A percentile compares a stretch with the other conserved stretches of the same genome.
Conservation (phyloP, 805 yeast species). For the Pichia phayaonensis region DNA sequence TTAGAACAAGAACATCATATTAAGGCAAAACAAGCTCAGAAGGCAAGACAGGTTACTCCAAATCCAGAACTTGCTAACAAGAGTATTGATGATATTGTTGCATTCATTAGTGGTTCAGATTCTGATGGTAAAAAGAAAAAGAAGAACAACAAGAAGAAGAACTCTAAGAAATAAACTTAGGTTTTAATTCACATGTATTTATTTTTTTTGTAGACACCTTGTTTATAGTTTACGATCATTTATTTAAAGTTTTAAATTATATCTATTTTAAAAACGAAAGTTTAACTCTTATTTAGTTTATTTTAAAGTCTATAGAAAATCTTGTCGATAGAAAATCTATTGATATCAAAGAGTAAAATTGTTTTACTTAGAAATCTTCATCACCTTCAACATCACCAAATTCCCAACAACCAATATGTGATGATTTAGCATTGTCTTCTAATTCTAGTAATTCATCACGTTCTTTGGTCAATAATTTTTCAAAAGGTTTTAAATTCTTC, state of each 20-base stretch:
- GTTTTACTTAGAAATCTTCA: slow-evolving; percentile 25
- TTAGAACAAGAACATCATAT: slow-evolving; percentile 15
- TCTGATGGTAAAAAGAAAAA: slow-evolving; percentile 23
- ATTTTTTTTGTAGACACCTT: slow-evolving; percentile 5
- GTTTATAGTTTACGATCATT: slow-evolving; percentile 5
- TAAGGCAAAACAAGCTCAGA: slow-evolving; percentile 23
- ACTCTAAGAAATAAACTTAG: slow-evolving; percentile 15
- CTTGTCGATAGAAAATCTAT: not conserved
- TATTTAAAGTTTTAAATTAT: not conserved
- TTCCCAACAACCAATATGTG: slow-evolving; percentile 64
- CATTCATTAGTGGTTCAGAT: slow-evolving; percentile 58
- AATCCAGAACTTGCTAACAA: slow-evolving; percentile 53
- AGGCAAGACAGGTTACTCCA: slow-evolving; percentile 29
- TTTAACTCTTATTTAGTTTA: too few relatives aligned
- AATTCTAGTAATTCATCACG: slow-evolving; percentile 33
- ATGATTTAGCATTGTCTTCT: slow-evolving; percentile 42
- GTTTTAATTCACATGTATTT: not conserved
- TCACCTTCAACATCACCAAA: slow-evolving; percentile 64
- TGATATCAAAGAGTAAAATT: too few relatives aligned
- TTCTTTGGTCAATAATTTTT: slow-evolving; percentile 29
- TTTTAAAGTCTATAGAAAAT: not conserved
- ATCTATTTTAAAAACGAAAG: not conserved
- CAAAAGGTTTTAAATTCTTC: slow-evolving; percentile 28
- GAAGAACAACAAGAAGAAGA: slow-evolving; percentile 21
- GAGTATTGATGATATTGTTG: slow-evolving; percentile 66